These are phyloP conservation scores for Curvularia spicifera DNA, from an alignment of 2,329 filamentous ascomycete genomes.

Conservation along the genomic window DNA sequence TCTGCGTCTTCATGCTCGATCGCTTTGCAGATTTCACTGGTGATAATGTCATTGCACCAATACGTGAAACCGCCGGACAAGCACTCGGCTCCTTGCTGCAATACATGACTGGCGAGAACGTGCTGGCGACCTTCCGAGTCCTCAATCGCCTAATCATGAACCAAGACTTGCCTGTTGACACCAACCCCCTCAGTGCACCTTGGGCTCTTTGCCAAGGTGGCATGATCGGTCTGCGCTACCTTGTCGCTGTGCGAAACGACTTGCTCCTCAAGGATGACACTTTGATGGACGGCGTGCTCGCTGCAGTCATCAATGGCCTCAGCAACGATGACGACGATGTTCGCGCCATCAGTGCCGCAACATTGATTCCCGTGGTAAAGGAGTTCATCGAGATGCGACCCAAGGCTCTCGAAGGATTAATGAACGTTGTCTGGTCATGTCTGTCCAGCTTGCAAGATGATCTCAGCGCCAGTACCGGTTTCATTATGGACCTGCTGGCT, in stretches of 20 bases:
- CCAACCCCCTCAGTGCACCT: conserved; percentile 65
- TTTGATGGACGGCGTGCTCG: conserved; percentile 91
- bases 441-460: conserved; percentile 96
- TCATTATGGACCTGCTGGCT: conserved; percentile 96
- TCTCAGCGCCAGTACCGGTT: conserved; percentile 93
- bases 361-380: conserved; percentile 91
- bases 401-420: conserved; percentile 76
- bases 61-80: conserved; percentile 93
- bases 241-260: conserved; percentile 94
- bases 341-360: conserved; percentile 95
- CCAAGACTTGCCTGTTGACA: conserved; percentile 64
- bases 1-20: conserved; percentile 96
- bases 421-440: conserved; percentile 97
- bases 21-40: conserved; percentile 97
- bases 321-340: conserved; percentile 94
- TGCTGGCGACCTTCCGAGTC: conserved; percentile 82
- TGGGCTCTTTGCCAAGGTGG: conserved; percentile 98
- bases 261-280: conserved; percentile 80
- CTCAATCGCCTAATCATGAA: conserved; percentile 93
- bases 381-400: conserved; percentile 90
- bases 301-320: conserved; percentile 92
- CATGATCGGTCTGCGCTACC: conserved; percentile 94
- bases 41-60: conserved; percentile 94
- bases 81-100: conserved; percentile 87
- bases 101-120: conserved; percentile 78